Conservation (phyloP, 257 asterid species). For the Hygrophila difformis region DNA sequence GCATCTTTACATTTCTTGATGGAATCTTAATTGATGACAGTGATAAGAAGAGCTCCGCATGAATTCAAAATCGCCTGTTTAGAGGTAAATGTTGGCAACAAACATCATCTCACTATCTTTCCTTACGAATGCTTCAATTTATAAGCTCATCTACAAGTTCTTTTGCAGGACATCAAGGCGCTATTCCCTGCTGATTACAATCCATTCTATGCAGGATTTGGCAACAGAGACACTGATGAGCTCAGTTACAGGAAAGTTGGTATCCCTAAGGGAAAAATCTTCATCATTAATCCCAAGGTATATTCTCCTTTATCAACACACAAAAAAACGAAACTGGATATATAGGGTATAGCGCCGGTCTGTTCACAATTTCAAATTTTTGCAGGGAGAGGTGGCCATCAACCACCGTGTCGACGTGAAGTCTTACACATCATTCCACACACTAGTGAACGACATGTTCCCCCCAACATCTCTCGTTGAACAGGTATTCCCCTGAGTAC, state of each 20-base stretch:
- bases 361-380: too few relatives aligned
- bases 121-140: background rate
- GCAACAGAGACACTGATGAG: constrained; percentile 97
- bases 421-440: constrained; percentile 91
- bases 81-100: constrained; percentile 44
- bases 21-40: constrained; percentile 35
- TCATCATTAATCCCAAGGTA: constrained; percentile 96
- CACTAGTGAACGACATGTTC: constrained; percentile 93
- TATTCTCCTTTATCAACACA: background rate
- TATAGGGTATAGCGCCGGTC: too few relatives aligned
- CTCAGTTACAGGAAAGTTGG: constrained; percentile 96
- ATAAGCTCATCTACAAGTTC: background rate
- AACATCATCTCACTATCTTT: background rate
- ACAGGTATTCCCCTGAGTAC: constrained; percentile 46
- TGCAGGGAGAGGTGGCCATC: constrained; percentile 99
- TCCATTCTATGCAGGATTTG: constrained; percentile 97
- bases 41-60: constrained; percentile 96
- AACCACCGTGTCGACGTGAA: constrained; percentile 79
- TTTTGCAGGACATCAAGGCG: constrained; percentile 88
- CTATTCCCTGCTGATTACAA: constrained; percentile 89
- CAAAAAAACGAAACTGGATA: too few relatives aligned
- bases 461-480: constrained; percentile 91
- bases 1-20: background rate
- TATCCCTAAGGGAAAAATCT: constrained; percentile 95
- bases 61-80: constrained; percentile 98